These are phyloP conservation scores for Candida pseudofarinosa DNA, from an alignment of 805 yeast genomes.

Conservation along the genomic window DNA sequence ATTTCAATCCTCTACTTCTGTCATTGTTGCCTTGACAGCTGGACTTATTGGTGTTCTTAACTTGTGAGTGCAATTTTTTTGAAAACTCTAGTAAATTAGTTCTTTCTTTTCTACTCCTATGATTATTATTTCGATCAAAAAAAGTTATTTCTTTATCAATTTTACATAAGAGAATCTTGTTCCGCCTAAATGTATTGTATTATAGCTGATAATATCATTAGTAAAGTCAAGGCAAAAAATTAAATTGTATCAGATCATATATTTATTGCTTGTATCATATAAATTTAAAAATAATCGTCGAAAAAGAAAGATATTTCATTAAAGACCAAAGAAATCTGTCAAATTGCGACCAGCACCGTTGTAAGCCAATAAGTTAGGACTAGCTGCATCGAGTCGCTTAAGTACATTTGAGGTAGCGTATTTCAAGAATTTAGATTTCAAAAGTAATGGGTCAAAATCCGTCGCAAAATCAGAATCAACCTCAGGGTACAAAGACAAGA, in stretches of 20 bases:
- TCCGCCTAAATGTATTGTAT: no score
- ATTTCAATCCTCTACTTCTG: neutral
- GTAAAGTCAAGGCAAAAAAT: no score
- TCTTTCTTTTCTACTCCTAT: no score
- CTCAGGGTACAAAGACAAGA: conserved; percentile 52
- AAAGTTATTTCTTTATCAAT: no score
- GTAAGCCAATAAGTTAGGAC: conserved; percentile 57
- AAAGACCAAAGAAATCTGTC: conserved; percentile 45
- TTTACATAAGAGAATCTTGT: no score
- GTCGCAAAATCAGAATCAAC: conserved; percentile 45
- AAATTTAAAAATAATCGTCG: no score
- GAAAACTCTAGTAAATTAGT: no score
- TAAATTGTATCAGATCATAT: no score
- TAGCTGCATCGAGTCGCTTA: conserved; percentile 41
- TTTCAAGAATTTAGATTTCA: conserved; percentile 49
- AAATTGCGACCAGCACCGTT: conserved; percentile 59
- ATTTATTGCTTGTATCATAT: no score
- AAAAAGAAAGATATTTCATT: no score
- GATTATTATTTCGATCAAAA: neutral
- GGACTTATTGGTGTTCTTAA: neutral
- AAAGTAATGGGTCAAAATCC: conserved; percentile 47
- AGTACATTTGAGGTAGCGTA: conserved; percentile 49
- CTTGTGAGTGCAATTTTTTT: neutral
- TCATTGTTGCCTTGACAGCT: neutral
- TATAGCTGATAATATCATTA: no score